Base-by-base conservation (phyloP, 2,329 filamentous ascomycete species). In the Phaeomoniella chlamydospora region DNA sequence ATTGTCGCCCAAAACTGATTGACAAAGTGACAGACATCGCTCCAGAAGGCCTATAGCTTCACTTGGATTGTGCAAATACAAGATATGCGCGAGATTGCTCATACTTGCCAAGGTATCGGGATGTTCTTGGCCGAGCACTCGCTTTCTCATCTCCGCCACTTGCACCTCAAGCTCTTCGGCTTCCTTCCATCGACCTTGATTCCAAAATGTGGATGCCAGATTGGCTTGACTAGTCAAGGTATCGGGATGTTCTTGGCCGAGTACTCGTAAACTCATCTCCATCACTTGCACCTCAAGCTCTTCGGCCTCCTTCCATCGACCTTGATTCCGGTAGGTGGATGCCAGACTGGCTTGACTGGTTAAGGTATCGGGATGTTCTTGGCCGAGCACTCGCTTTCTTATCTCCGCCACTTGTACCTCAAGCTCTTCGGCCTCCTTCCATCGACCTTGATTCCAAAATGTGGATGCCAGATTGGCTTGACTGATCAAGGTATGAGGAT, bases 91-190 rank as follows among this genome's bases (percentile, higher is more conserved):
- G 5, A 50, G 40, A 16, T 38, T 41, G 15, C 17, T 19, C 39
- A 43, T 44, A 80, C 29, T 35, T 17, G 16, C 33, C 30, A 48
- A 29, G 10, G 44, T 38, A 22, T 39, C 15, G n/a, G 32, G 33
- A 37, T 46, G 40, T 3, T 42, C 40, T 2, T n/a, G 14, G 3
- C 37, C 39, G 3, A 46, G 39, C 36, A 37, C 38, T 37, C 37
- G 39, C 36, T 35, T 40, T 17, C 40, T 39, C 43, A 40, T 44
- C 42, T 30, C 18, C 33, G 40, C 37, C 10, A 37, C 41, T n/a
- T 39, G 35, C 15, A 36, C 15, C 9, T 15, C 35, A 12, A 54
- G 41, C 29, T 42, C 35, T 35, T 51, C 49, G 2, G 54, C 53
- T 36, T 52, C 45, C 13, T 43, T 37, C 15, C 29, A 32, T 15